A percentile compares a stretch with the other conserved stretches of the same genome.
Conservation (phyloP, 805 yeast genomes). For the Candida morakotiae region DNA sequence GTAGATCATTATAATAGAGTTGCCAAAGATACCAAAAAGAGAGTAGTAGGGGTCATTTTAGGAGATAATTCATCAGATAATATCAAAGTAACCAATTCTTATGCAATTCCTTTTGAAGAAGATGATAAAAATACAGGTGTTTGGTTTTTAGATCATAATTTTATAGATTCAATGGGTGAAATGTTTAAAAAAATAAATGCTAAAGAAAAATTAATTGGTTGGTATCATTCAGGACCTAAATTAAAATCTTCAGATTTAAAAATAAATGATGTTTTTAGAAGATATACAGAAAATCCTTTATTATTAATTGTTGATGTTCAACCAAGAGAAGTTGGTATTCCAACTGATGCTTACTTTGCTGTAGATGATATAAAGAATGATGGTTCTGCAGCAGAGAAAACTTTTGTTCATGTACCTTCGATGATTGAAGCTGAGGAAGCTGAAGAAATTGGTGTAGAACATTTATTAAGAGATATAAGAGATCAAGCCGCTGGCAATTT, state of each 20-base stretch:
- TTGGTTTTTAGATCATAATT: constrained; percentile 97
- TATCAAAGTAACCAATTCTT: constrained; percentile 82
- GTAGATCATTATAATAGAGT: constrained; percentile 94
- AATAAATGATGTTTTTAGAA: constrained; percentile 84
- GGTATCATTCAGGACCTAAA: constrained; percentile 99
- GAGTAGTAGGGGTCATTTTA: constrained; percentile 91
- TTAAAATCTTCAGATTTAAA: constrained; percentile 82
- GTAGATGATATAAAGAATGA: constrained; percentile 95
- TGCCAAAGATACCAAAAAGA: constrained; percentile 62
- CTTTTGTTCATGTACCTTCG: constrained; percentile 91
- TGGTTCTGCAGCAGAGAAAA: constrained; percentile 88
- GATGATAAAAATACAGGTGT: constrained; percentile 88
- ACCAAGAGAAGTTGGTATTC: constrained; percentile 81
- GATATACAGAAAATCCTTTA: constrained; percentile 76
- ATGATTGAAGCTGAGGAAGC: constrained; percentile 97
- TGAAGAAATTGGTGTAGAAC: constrained; percentile 99
- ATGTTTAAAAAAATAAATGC: constrained; percentile 98
- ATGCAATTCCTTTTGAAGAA: constrained; percentile 97
- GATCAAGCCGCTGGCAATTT: constrained; percentile 95
- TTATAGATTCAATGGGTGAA: constrained; percentile 92
- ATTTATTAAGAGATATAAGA: constrained; percentile 85
- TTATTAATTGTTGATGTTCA: constrained; percentile 88
- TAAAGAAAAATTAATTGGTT: constrained; percentile 92
- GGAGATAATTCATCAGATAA: constrained; percentile 65
- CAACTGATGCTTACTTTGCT: constrained; percentile 92